phyloP scores from a whole-genome alignment of 768 basidiomycete genomes.

The Mycena crocata region DNA sequence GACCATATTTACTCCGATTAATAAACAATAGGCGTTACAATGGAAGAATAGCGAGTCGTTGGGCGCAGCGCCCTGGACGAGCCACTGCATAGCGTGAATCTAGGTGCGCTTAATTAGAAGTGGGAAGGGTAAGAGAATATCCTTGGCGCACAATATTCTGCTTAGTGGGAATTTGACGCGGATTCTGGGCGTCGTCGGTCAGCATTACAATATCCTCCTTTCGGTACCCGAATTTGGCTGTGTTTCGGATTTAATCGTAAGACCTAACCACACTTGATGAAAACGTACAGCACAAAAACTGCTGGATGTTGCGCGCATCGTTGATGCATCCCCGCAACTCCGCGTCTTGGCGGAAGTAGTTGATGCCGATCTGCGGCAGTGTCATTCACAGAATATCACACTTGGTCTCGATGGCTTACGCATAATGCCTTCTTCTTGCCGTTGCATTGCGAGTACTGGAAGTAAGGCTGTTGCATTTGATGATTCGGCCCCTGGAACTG shows the following conservation, averaged over 20 bases:
- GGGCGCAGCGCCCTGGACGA: constrained; percentile 81
- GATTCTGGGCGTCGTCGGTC: constrained; percentile 77
- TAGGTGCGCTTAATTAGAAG: constrained; percentile 39
- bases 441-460: constrained; percentile 91
- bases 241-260: not conserved
- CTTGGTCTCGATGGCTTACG: constrained; percentile 56
- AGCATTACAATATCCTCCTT: constrained; percentile 87
- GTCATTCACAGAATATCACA: not conserved
- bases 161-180: constrained; percentile 76
- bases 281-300: constrained; percentile 77
- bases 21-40: constrained; percentile 59
- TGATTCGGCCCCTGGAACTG: constrained; percentile 61
- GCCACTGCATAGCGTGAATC: constrained; percentile 90
- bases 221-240: constrained; percentile 74
- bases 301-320: constrained; percentile 84
- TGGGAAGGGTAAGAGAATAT: not conserved
- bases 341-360: constrained; percentile 78
- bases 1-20: not conserved
- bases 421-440: constrained; percentile 91
- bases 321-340: constrained; percentile 90
- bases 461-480: constrained; percentile 68
- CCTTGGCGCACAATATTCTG: constrained; percentile 77
- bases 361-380: constrained; percentile 81
- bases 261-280: not conserved
- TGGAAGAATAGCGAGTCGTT: constrained; percentile 94